Conservation (phyloP, 2,329 filamentous ascomycete species). For the Ophiobolus disseminans region DNA sequence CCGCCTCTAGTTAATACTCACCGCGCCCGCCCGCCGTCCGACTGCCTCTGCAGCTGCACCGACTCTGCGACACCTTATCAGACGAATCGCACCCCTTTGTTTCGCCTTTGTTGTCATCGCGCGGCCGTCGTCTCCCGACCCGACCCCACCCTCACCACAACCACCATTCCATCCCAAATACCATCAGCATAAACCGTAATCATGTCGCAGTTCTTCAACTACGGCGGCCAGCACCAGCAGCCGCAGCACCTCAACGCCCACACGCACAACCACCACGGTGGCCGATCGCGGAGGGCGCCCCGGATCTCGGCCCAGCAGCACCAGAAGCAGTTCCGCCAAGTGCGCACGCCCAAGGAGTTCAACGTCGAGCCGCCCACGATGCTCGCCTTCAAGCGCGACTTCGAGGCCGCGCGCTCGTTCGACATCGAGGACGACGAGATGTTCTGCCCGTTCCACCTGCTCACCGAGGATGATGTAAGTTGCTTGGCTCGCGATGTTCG, state of each 20-base stretch:
- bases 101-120: slow-evolving; percentile 35
- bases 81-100: slow-evolving; percentile 27
- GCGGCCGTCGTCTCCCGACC: slow-evolving; percentile 20
- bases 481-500: slow-evolving; percentile 29
- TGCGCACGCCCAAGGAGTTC: slow-evolving; percentile 82
- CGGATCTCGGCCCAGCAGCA: slow-evolving; percentile 82
- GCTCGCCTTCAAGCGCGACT: slow-evolving; percentile 81
- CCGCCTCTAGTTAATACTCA: slow-evolving; percentile 28
- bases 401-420: slow-evolving; percentile 91
- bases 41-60: slow-evolving; percentile 17
- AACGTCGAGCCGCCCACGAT: slow-evolving; percentile 78
- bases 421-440: slow-evolving; percentile 95
- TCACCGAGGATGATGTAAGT: slow-evolving; percentile 91
- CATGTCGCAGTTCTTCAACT: slow-evolving; percentile 60
- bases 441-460: slow-evolving; percentile 84
- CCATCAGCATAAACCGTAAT: slow-evolving; percentile 28
- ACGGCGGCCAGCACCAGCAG: slow-evolving; percentile 56
- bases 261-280: slow-evolving; percentile 80
- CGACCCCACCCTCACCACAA: too few species aligned
- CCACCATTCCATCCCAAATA: slow-evolving; percentile 24
- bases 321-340: slow-evolving; percentile 85
- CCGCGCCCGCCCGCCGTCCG: slow-evolving; percentile 16
- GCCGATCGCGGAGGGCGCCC: slow-evolving; percentile 83
- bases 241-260: slow-evolving; percentile 59
- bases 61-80: slow-evolving; percentile 9